Evolutionary conservation across 1,284 basidiomycete genomes (phyloP).

Genomic region (Prillingera fragicola): DNA sequence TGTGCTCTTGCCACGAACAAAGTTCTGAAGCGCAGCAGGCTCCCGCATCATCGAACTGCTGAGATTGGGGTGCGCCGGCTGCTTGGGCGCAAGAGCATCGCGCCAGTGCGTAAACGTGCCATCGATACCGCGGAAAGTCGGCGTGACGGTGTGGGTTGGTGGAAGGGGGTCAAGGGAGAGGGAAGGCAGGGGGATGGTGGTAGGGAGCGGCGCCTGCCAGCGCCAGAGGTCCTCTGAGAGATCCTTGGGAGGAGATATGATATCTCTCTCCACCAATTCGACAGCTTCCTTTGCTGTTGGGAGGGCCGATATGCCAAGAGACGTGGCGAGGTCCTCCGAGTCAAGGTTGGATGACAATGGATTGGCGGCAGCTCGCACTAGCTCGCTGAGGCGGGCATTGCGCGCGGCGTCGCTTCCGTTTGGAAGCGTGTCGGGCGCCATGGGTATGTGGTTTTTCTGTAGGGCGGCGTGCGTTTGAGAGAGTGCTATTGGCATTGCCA

Average conservation of each 20-base stretch:
- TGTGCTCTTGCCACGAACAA: conserved; percentile 87
- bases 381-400: no score
- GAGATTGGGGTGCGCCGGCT: conserved; percentile 57
- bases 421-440: no score
- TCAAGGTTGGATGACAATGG: conserved; percentile 18
- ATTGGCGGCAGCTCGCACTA: conserved; percentile 23
- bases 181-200: conserved; percentile 48
- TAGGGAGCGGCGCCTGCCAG: conserved; percentile 42
- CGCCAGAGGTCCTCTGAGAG: conserved; percentile 30
- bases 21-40: conserved; percentile 68
- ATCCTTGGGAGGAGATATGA: conserved; percentile 37
- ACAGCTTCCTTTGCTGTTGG: conserved; percentile 24
- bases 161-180: conserved; percentile 62
- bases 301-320: conserved; percentile 30
- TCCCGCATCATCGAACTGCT: conserved; percentile 79
- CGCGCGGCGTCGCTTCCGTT: no score
- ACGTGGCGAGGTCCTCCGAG: conserved; percentile 29
- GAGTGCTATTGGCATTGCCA: no score
- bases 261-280: conserved; percentile 27
- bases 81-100: conserved; percentile 54
- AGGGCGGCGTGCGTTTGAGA: no score
- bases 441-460: no score
- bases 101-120: conserved; percentile 73
- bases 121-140: conserved; percentile 69
- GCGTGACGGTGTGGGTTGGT: conserved; percentile 69